Evolutionary conservation across 108 stramenopile species (phyloP).

Genomic region (Cyclotella choctawhatcheeana): DNA sequence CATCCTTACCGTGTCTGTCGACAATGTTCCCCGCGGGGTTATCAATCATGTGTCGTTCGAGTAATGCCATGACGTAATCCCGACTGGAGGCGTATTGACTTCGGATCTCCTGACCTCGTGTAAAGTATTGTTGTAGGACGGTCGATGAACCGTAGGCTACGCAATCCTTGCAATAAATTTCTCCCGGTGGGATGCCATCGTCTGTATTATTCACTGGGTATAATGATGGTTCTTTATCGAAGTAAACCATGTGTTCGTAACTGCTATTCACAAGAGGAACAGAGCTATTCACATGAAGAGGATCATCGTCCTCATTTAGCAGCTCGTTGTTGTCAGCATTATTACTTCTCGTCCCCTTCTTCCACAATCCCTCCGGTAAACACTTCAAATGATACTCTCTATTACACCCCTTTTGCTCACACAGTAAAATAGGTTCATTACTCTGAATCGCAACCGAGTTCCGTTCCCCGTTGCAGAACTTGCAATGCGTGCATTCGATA

Average conservation of each 20-base stretch:
- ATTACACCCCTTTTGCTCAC: conserved; percentile 54
- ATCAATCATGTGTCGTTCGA: conserved; percentile 52
- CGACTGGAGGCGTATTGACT: conserved; percentile 38
- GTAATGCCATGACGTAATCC: conserved; percentile 44
- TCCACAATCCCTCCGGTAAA: conserved; percentile 29
- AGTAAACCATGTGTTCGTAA: background rate
- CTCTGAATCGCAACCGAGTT: conserved; percentile 22
- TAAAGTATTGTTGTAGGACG: conserved; percentile 60
- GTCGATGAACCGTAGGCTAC: conserved; percentile 50
- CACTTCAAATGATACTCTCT: conserved; percentile 72
- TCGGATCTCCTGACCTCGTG: conserved; percentile 37
- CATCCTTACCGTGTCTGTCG: background rate
- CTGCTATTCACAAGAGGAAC: conserved; percentile 6
- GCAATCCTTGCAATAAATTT: conserved; percentile 66
- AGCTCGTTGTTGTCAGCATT: too few species aligned
- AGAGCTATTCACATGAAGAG: too few species aligned
- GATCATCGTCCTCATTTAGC: too few species aligned
- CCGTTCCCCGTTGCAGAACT: conserved; percentile 40
- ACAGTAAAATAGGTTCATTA: conserved; percentile 48
- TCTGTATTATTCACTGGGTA: conserved; percentile 1
- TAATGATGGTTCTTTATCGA: conserved; percentile 7
- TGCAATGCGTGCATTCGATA: conserved; percentile 6
- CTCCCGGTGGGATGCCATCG: conserved; percentile 55
- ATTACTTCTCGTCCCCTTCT: background rate
- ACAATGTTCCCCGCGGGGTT: conserved; percentile 33